Percentiles rank a stretch among this genome's conserved stretches.
Evolutionary conservation across 768 basidiomycete species (phyloP).

Genomic region (Omphalotus guepiniiformis): DNA sequence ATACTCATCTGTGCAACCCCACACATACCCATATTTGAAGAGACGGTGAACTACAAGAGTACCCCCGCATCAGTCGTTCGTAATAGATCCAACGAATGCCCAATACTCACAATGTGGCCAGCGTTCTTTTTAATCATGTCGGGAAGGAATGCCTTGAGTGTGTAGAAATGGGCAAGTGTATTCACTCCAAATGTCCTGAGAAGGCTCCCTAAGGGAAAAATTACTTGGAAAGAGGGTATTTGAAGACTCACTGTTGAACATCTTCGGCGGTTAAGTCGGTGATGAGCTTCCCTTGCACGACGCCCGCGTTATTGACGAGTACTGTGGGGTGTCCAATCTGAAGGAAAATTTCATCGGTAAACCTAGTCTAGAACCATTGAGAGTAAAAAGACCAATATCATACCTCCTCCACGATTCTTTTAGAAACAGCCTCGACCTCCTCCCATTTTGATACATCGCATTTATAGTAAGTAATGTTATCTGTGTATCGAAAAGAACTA

Average conservation of each 20-base stretch:
- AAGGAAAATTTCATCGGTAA: slow-evolving; percentile 4
- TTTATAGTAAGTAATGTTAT: slow-evolving; percentile 79
- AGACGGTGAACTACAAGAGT: slow-evolving; percentile 63
- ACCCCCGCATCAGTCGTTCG: no score
- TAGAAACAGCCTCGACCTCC: slow-evolving; percentile 73
- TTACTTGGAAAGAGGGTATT: not conserved
- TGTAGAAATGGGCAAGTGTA: slow-evolving; percentile 87
- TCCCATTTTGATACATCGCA: slow-evolving; percentile 92
- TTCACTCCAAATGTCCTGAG: slow-evolving; percentile 83
- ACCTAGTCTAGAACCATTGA: not conserved
- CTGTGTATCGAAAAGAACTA: no score
- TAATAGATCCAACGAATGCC: not conserved
- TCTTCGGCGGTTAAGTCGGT: slow-evolving; percentile 78
- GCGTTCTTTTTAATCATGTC: slow-evolving; percentile 69
- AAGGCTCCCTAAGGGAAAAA: not conserved
- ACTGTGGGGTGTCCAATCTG: slow-evolving; percentile 88
- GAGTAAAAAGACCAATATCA: slow-evolving; percentile 7
- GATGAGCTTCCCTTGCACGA: slow-evolving; percentile 85
- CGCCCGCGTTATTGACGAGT: slow-evolving; percentile 92
- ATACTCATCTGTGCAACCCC: slow-evolving; percentile 75
- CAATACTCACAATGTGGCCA: slow-evolving; percentile 78
- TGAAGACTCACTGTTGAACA: slow-evolving; percentile 59
- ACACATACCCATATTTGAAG: slow-evolving; percentile 69
- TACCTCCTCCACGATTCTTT: slow-evolving; percentile 76
- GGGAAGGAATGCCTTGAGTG: slow-evolving; percentile 89